phyloP scores from a whole-genome alignment of 208 protist species.

The Trypanosomatidae sp. region DNA sequence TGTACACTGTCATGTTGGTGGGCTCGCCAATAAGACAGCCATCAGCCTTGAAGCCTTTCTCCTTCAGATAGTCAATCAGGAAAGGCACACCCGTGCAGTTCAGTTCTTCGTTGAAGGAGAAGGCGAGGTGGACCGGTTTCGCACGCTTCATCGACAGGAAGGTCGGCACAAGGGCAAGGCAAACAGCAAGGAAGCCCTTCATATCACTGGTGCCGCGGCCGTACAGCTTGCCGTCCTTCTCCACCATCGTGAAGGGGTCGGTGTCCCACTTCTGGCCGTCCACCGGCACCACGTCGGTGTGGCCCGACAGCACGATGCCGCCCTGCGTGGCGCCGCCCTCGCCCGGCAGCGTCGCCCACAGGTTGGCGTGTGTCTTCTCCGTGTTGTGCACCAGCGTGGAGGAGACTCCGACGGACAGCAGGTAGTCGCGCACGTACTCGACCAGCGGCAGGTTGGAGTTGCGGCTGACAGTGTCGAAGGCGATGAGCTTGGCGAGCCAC shows the following conservation, averaged over 20 bases:
- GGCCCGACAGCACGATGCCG: constrained; percentile 60
- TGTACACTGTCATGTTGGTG: constrained; percentile 30
- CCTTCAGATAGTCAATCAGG: constrained; percentile 35
- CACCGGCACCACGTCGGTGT: constrained; percentile 68
- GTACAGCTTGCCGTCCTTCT: constrained; percentile 57
- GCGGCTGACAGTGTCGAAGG: constrained; percentile 58
- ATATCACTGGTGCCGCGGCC: constrained; percentile 62
- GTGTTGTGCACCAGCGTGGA: constrained; percentile 35
- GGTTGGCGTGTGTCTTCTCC: constrained; percentile 48
- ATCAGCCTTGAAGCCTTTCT: constrained; percentile 29
- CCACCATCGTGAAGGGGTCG: constrained; percentile 56
- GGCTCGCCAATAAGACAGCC: constrained; percentile 14
- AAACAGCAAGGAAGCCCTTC: constrained; percentile 64
- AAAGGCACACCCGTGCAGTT: constrained; percentile 41
- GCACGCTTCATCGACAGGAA: constrained; percentile 38
- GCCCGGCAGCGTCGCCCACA: constrained; percentile 61
- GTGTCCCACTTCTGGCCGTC: constrained; percentile 61
- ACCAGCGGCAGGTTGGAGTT: constrained; percentile 58
- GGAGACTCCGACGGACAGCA: constrained; percentile 27
- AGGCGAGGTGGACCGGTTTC: constrained; percentile 61
- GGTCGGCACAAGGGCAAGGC: constrained; percentile 38
- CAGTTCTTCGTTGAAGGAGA: constrained; percentile 57
- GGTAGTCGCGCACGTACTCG: constrained; percentile 38
- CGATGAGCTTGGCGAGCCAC: constrained; percentile 48
- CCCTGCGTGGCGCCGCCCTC: constrained; percentile 42